Evolutionary conservation across 768 basidiomycete species (phyloP), one percentile per base, ranked within the genome.

Genomic region (Boletus eberwhitei): DNA sequence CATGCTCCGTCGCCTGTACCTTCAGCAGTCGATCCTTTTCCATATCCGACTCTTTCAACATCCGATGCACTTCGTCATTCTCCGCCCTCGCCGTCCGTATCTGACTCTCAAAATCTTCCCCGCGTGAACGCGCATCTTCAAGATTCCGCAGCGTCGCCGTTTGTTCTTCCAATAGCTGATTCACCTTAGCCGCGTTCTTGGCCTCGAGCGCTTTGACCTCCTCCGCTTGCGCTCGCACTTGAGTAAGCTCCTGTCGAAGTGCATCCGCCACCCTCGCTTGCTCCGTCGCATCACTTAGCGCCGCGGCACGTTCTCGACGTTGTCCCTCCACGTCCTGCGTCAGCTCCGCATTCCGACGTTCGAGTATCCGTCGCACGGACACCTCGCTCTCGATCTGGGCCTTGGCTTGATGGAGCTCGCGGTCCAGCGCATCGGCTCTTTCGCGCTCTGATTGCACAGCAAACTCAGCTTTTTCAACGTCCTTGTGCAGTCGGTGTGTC

Each of bases 21-120:
- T 79, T 82, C 53, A 93, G 72, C 16, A 92, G 74, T 21, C 86
- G 75, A 52, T 96, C 93, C 71, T 92, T 91, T 72, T 97, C 93
- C 58, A 70, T 71, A 39, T 83, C 78, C 3, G 88, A 85, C 54
- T 87, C 81, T 57, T 77, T 80, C 46, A 93, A 71, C 40, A 88
- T 86, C 48, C 75, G 75, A 53, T 85, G 79, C 29, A 83, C 54
- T 8, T 87, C 81, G 14, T 84, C 83, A 58, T 88, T 84, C 72
- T 94, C 93, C 19, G 78, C 68, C 31, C 87, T 76, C 17, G 89
- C 84, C 2, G 77, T 80, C 54, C 81, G 78, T 44, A 94, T 85
- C 65, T 94, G 88, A 14, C 77, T 74, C 67, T 93, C 87, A 45
- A 94, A 65, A 64, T 91, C 80, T 57, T 88, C 88, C 14, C 87